Base-by-base conservation (phyloP, 495 filamentous ascomycete species). In the Talaromyces thailandensis region DNA sequence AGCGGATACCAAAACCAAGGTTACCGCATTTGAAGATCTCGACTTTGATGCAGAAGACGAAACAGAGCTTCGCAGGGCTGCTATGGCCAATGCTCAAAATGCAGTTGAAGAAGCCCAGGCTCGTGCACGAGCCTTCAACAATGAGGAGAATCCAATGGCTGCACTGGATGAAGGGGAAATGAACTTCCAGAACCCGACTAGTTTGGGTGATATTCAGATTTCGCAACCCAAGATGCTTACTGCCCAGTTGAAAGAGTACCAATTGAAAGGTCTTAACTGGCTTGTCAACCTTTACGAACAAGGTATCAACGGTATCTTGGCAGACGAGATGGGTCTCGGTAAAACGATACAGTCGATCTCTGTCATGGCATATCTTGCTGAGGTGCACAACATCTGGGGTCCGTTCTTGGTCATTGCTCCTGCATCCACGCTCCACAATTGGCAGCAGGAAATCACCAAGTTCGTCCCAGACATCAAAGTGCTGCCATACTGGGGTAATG, bases 301-400 rank as follows among this genome's bases (percentile, higher is more conserved):
- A 72, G 94, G 94, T 73, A 98, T 98, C 86, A 98, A 98, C 78
- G 95, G 94, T 71, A 98, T 98, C 63, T 79, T 98, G 62, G 94
- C 94, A 66, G 94, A 98, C 68, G 94, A 98, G 78, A 98, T 98
- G 94, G 94, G 94, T 85, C 88, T 98, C 29, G 94, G 94, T 66
- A 98, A 98, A 75, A 98, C 94, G 18, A 92, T 98, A 23, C 94
- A 98, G 78, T 96, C 92, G 6, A 98, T 98, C 63, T 98, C 94
- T 3, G 95, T 98, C 64, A 98, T 98, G 95, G 93, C 92, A 14
- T 98, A 98, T 71, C 88, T 98, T 21, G 94, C 94, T 9, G 95
- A 98, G 75, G 87, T 88, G 63, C 90, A 98, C 77, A 92, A 96
- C 66, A 96, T 98, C 70, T 98, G 94, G 94, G 94, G 94, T 32